phyloP scores from a whole-genome alignment of 371 early-diverging fungal species.

The Umbelopsis sp. region DNA sequence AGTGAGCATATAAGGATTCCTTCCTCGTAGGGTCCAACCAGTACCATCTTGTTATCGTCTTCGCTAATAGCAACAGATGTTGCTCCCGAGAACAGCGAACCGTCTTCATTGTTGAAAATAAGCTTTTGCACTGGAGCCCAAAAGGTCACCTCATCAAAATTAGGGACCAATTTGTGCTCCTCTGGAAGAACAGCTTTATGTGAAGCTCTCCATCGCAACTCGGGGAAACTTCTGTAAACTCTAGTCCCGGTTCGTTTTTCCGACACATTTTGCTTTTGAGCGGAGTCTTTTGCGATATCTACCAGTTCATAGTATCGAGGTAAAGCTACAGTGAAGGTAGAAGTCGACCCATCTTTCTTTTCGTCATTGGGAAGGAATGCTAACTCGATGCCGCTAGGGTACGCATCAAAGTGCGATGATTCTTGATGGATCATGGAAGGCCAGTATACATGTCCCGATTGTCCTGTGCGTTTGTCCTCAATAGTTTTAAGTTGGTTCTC shows the following conservation, averaged over 20 bases:
- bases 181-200: neutral
- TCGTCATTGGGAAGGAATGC: conserved; percentile 5
- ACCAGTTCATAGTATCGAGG: neutral
- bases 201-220: neutral
- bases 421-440: conserved; percentile 15
- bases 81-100: conserved; percentile 3
- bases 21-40: conserved; percentile 1
- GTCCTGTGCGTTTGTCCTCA: conserved; percentile 12
- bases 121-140: neutral
- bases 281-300: neutral
- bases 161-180: neutral
- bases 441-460: conserved; percentile 1
- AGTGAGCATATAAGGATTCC: neutral
- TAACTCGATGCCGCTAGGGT: conserved; percentile 16
- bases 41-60: neutral
- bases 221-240: neutral
- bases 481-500: conserved; percentile 1
- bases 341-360: neutral
- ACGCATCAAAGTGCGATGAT: neutral
- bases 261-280: neutral
- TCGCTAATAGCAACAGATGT: neutral
- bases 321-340: neutral
- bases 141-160: conserved; percentile 1
- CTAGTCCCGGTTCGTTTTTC: neutral
- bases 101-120: neutral